Conservation (phyloP, 192 early-diverging fungal genomes). For the Coemansia guatemalensis region DNA sequence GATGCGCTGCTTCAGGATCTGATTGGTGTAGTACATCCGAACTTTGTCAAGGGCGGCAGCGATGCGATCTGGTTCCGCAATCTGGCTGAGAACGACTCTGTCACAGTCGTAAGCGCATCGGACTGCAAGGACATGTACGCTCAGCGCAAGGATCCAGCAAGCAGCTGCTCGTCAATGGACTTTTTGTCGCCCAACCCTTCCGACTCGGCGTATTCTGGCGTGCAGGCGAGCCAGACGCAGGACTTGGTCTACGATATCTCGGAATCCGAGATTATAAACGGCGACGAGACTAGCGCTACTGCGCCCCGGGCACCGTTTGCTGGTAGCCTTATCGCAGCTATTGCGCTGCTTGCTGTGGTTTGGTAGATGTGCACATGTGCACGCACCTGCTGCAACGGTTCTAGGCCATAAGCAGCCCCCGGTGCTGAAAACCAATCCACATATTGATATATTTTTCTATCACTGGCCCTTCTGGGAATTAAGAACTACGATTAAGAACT, state of each 20-base stretch:
- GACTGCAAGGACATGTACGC: constrained; percentile 60
- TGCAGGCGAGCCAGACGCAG: constrained; percentile 40
- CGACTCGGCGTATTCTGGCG: constrained; percentile 36
- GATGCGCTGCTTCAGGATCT: constrained; percentile 73
- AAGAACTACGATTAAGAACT: neutral
- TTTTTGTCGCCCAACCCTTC: constrained; percentile 44
- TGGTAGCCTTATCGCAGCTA: neutral
- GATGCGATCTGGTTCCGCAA: constrained; percentile 71
- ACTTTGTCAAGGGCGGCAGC: constrained; percentile 52
- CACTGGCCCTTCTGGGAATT: neutral
- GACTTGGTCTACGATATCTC: constrained; percentile 46
- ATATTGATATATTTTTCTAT: neutral
- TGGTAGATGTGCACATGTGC: neutral
- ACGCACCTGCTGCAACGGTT: neutral
- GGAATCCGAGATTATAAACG: constrained; percentile 38
- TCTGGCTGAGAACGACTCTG: constrained; percentile 58
- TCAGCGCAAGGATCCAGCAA: constrained; percentile 26
- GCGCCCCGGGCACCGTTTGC: neutral
- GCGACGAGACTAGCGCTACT: neutral
- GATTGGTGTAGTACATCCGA: constrained; percentile 62
- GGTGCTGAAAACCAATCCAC: neutral
- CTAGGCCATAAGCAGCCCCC: neutral
- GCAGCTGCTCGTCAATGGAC: constrained; percentile 30
- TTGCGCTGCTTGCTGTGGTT: neutral
- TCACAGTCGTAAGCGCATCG: constrained; percentile 45